A percentile compares a stretch with the other conserved stretches of the same genome.
Conservation (phyloP, 169 alveolate species). For the Plasmodium reichenowi region DNA sequence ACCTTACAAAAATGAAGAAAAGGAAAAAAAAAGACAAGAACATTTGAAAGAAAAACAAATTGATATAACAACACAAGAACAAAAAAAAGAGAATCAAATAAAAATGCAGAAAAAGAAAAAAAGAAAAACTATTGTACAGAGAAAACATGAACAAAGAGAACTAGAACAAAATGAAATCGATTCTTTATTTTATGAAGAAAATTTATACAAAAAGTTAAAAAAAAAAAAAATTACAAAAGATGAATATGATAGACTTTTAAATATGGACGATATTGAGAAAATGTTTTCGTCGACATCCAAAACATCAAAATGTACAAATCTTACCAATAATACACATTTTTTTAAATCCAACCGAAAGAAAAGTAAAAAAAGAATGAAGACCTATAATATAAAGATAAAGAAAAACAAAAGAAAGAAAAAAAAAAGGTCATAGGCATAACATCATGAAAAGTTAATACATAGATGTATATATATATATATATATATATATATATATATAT, state of each 20-base stretch:
- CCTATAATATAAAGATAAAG: conserved; percentile 43
- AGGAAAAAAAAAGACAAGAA: conserved; percentile 45
- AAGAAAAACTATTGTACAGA: conserved; percentile 66
- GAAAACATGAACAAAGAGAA: conserved; percentile 66
- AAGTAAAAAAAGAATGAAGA: conserved; percentile 35
- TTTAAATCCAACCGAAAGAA: conserved; percentile 4
- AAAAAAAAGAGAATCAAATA: background rate
- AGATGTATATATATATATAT: background rate
- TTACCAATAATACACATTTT: background rate
- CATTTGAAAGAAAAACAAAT: conserved; percentile 18
- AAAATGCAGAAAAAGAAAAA: conserved; percentile 32
- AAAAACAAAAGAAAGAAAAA: conserved; percentile 12
- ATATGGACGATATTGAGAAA: conserved; percentile 42
- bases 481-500: no score
- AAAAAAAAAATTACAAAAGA: conserved; percentile 67
- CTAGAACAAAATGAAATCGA: conserved; percentile 70
- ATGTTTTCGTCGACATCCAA: conserved; percentile 17
- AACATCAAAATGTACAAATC: conserved; percentile 4
- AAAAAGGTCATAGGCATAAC: conserved; percentile 6
- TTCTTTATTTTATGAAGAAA: conserved; percentile 57
- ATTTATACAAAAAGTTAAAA: conserved; percentile 53
- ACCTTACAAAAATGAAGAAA: conserved; percentile 34
- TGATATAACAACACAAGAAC: background rate
- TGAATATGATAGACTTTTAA: conserved; percentile 39
- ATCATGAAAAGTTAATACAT: background rate